Evolutionary conservation across 2,329 filamentous ascomycete genomes (phyloP).

Genomic region (Rutstroemia sp.): DNA sequence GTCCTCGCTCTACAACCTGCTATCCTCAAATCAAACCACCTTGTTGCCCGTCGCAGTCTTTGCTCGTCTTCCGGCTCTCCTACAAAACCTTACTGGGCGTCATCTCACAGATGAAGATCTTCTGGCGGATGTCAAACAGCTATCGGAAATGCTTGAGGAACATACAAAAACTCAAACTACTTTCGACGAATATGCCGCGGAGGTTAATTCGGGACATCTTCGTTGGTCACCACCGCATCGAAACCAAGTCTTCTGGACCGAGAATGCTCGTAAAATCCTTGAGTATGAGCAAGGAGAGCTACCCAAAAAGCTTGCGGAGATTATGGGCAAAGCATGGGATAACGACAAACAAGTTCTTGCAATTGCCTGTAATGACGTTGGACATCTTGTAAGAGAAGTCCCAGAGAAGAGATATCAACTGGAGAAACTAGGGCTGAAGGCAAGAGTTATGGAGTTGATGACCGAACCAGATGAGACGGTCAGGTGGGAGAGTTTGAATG

Average conservation of each 20-base stretch:
- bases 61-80: conserved; percentile 66
- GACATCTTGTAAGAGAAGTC: conserved; percentile 61
- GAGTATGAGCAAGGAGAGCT: conserved; percentile 59
- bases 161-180: conserved; percentile 57
- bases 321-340: conserved; percentile 59
- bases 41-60: conserved; percentile 79
- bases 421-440: conserved; percentile 62
- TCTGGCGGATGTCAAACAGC: conserved; percentile 51
- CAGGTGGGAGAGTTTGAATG: conserved; percentile 66
- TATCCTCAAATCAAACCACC: conserved; percentile 61
- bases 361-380: conserved; percentile 67
- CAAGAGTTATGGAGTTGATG: conserved; percentile 67
- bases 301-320: conserved; percentile 59
- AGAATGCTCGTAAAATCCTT: conserved; percentile 62
- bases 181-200: conserved; percentile 48
- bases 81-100: conserved; percentile 54
- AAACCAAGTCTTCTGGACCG: conserved; percentile 63
- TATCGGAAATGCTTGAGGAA: conserved; percentile 58
- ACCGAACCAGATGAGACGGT: conserved; percentile 61
- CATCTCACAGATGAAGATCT: conserved; percentile 59
- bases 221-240: conserved; percentile 71
- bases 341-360: conserved; percentile 66
- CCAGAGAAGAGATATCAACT: conserved; percentile 59
- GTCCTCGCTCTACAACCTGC: conserved; percentile 82
- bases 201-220: conserved; percentile 61